Evolutionary conservation across 75 land plant species (phyloP).

Genomic region (Pseudotsuga menziesii): DNA sequence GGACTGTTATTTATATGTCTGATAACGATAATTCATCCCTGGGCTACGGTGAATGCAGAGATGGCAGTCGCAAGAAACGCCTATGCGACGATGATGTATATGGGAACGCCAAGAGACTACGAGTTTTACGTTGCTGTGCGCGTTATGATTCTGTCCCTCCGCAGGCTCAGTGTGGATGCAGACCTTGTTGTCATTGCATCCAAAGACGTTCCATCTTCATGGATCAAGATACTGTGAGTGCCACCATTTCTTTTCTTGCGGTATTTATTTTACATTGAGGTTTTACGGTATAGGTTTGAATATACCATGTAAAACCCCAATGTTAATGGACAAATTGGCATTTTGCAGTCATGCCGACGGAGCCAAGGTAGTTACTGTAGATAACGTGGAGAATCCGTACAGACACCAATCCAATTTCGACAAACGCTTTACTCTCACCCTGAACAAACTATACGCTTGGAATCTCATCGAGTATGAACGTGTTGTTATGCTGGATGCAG

Average conservation of each 20-base stretch:
- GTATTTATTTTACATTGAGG: too few relatives aligned
- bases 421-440: conserved; percentile 27
- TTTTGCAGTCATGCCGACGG: conserved; percentile 16
- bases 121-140: conserved; percentile 90
- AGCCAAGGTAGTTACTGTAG: conserved; percentile 23
- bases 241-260: too few relatives aligned
- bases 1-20: too few relatives aligned
- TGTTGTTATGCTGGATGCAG: conserved; percentile 50
- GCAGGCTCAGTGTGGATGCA: conserved; percentile 48
- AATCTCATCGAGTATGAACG: conserved; percentile 35
- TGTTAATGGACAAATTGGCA: too few relatives aligned
- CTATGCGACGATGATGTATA: conserved; percentile 91
- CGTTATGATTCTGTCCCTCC: conserved; percentile 74
- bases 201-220: too few relatives aligned
- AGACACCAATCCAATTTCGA: conserved; percentile 13
- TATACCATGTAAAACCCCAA: too few relatives aligned
- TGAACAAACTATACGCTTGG: conserved; percentile 53
- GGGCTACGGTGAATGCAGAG: too few relatives aligned
- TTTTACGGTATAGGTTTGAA: too few relatives aligned
- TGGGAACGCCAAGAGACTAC: conserved; percentile 97
- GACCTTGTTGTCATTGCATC: conserved; percentile 86
- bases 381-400: conserved; percentile 38
- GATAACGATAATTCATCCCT: too few relatives aligned
- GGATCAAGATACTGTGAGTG: too few relatives aligned
- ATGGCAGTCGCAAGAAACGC: conserved; percentile 34